phyloP scores from a whole-genome alignment of 345 rosid genomes.

The Acer negundo region DNA sequence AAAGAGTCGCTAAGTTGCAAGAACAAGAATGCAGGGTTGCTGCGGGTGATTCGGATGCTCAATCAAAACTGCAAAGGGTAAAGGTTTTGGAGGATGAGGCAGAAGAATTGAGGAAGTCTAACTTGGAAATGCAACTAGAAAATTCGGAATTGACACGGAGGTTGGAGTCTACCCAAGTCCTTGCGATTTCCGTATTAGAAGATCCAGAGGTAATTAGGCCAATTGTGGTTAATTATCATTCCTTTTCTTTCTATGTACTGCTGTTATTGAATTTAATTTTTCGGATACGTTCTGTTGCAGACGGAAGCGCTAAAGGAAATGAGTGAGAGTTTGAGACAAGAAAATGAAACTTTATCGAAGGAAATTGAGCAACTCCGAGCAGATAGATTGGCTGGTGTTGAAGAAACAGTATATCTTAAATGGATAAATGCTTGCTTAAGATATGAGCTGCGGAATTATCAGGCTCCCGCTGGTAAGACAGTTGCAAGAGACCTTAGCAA shows the following conservation, averaged over 20 bases:
- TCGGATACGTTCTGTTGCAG: slow-evolving; percentile 36
- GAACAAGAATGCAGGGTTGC: slow-evolving; percentile 53
- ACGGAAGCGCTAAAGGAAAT: slow-evolving; percentile 51
- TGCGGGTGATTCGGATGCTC: slow-evolving; percentile 32
- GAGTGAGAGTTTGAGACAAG: slow-evolving; percentile 41
- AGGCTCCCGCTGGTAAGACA: slow-evolving; percentile 64
- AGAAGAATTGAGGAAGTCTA: slow-evolving; percentile 63
- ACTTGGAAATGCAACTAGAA: slow-evolving; percentile 50
- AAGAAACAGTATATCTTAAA: slow-evolving; percentile 79
- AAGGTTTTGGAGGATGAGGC: slow-evolving; percentile 61
- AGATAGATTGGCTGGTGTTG: slow-evolving; percentile 66
- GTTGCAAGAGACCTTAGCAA: slow-evolving; percentile 84
- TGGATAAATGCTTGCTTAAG: slow-evolving; percentile 96
- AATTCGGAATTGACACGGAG: slow-evolving; percentile 43
- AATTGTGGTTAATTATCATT: background rate
- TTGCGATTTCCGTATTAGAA: slow-evolving; percentile 49
- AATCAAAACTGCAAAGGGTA: slow-evolving; percentile 51
- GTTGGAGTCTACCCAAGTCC: slow-evolving; percentile 48
- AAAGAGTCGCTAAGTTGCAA: slow-evolving; percentile 61
- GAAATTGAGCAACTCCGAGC: slow-evolving; percentile 69
- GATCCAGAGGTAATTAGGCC: slow-evolving; percentile 53
- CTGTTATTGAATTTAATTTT: slow-evolving; percentile 13
- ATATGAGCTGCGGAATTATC: slow-evolving; percentile 73
- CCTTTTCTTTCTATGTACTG: background rate
- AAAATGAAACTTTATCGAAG: slow-evolving; percentile 55